Evolutionary conservation across 116 monocot genomes (phyloP).

Genomic region (Papilionanthe hybrid): DNA sequence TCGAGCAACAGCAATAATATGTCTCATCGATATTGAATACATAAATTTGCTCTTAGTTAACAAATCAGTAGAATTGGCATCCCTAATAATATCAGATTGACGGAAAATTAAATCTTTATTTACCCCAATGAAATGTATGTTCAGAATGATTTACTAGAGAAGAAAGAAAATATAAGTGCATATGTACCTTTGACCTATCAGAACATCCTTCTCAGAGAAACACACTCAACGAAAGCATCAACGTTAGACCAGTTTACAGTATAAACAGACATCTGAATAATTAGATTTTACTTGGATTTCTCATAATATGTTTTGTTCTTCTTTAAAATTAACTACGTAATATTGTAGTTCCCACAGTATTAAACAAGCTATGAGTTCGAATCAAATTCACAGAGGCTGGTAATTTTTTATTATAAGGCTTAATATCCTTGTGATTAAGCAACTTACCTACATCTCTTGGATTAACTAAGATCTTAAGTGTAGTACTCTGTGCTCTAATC

Average conservation of each 20-base stretch:
- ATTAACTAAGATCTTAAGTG: constrained; percentile 18
- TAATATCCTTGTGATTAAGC: constrained; percentile 22
- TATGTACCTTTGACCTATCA: constrained; percentile 25
- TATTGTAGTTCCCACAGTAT: not conserved
- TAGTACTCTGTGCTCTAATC: constrained; percentile 12
- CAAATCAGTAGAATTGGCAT: constrained; percentile 12
- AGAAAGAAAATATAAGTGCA: not conserved
- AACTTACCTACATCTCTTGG: constrained; percentile 12
- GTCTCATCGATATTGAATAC: constrained; percentile 66
- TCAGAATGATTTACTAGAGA: not conserved
- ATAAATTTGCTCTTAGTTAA: constrained; percentile 17
- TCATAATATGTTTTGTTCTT: constrained; percentile 27
- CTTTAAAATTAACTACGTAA: constrained; percentile 1
- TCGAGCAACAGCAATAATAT: constrained; percentile 95
- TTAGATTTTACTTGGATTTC: constrained; percentile 26
- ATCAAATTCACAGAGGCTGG: not conserved
- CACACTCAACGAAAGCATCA: constrained; percentile 31
- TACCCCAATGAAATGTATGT: not conserved
- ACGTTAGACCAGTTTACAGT: constrained; percentile 30
- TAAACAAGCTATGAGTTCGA: not conserved
- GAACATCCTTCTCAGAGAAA: constrained; percentile 29
- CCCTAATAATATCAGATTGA: constrained; percentile 22
- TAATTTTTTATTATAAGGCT: constrained; percentile 13
- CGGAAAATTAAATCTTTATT: constrained; percentile 4
- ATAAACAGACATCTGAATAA: not conserved